Conservation (phyloP, 164 flowering plant genomes). For the Echeveria elegans region DNA sequence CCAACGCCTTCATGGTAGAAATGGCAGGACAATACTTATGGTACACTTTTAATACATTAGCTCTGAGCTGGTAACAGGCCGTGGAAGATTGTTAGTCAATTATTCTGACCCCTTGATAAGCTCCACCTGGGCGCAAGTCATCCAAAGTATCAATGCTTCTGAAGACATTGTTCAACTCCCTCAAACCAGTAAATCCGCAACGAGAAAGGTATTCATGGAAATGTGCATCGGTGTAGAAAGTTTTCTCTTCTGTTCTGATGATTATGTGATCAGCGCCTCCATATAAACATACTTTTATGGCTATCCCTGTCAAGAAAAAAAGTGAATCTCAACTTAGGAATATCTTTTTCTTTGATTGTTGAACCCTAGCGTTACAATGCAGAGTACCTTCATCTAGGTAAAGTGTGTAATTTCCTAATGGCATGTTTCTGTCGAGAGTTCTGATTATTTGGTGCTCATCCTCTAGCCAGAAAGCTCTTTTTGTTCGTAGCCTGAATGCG, state of each 20-base stretch:
- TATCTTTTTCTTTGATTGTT: neutral
- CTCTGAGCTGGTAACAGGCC: neutral
- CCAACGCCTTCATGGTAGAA: neutral
- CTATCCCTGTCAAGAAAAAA: constrained; percentile 25
- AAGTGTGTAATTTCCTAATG: constrained; percentile 23
- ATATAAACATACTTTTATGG: constrained; percentile 43
- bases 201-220: constrained; percentile 46
- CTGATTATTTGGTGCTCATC: constrained; percentile 29
- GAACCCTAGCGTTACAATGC: neutral
- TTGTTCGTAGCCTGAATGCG: constrained; percentile 27
- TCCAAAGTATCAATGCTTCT: constrained; percentile 36
- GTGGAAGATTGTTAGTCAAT: neutral
- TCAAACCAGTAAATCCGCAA: constrained; percentile 44
- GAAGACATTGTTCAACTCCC: constrained; percentile 37
- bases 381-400: constrained; percentile 25
- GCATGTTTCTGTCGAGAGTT: constrained; percentile 31
- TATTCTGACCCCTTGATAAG: constrained; percentile 32
- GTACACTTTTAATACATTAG: neutral
- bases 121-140: constrained; percentile 36
- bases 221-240: constrained; percentile 53
- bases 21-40: neutral
- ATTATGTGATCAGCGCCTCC: constrained; percentile 42
- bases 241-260: constrained; percentile 50
- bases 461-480: constrained; percentile 31
- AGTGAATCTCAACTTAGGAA: neutral